Conservation (phyloP, 1,284 basidiomycete genomes). For the Pseudozyma sp. region DNA sequence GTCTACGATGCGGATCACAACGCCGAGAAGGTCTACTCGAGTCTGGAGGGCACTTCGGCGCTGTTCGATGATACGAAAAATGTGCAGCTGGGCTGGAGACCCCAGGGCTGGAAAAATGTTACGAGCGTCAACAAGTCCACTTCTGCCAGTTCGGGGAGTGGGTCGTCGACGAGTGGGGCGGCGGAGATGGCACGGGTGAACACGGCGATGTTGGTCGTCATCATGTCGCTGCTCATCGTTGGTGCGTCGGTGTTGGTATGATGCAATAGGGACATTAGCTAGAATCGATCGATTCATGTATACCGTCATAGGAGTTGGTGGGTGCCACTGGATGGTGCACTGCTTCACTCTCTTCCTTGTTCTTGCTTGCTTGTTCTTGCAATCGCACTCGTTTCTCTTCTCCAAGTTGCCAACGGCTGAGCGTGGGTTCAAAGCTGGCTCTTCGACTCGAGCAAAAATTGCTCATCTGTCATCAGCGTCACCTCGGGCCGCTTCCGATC, state of each 20-base stretch:
- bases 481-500: too few species aligned
- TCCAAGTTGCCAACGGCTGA: too few species aligned
- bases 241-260: background rate
- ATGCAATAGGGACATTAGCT: too few species aligned
- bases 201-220: background rate
- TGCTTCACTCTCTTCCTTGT: too few species aligned
- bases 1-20: slow-evolving; percentile 60
- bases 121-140: slow-evolving; percentile 17
- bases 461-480: too few species aligned
- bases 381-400: too few species aligned
- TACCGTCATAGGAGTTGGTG: too few species aligned
- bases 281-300: too few species aligned
- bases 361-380: too few species aligned
- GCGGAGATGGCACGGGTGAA: background rate
- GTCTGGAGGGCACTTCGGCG: slow-evolving; percentile 56
- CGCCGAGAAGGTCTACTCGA: slow-evolving; percentile 55
- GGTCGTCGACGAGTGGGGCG: background rate
- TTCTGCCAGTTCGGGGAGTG: background rate
- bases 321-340: too few species aligned
- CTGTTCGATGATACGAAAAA: slow-evolving; percentile 53
- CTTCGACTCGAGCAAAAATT: too few species aligned
- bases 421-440: too few species aligned
- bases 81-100: slow-evolving; percentile 64
- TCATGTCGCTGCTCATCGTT: background rate
- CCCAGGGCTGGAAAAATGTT: slow-evolving; percentile 56